These are phyloP conservation scores for Termitomyces sp. DNA, from an alignment of 768 basidiomycete genomes.

Conservation along the genomic window DNA sequence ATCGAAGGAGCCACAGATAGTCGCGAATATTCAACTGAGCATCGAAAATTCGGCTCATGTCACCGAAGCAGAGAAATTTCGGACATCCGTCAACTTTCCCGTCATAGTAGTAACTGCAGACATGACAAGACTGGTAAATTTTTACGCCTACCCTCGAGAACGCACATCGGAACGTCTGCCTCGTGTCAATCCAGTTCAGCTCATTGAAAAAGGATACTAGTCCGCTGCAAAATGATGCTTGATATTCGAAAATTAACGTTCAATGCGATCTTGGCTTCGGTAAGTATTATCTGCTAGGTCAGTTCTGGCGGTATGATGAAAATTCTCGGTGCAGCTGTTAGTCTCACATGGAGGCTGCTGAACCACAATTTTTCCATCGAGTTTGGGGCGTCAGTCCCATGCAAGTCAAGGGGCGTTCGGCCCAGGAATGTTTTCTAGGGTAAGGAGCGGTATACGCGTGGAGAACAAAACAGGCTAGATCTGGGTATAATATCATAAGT, in stretches of 20 bases:
- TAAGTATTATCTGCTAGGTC: conserved; percentile 65
- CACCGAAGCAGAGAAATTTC: conserved; percentile 57
- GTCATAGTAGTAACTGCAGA: conserved; percentile 89
- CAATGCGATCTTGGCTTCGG: conserved; percentile 67
- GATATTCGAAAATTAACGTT: too few species aligned
- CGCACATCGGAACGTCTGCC: too few species aligned
- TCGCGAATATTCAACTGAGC: conserved; percentile 64
- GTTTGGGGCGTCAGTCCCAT: conserved; percentile 82
- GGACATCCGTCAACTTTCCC: conserved; percentile 79
- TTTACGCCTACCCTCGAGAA: conserved; percentile 86
- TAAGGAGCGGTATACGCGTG: conserved; percentile 65
- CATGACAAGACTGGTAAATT: conserved; percentile 90
- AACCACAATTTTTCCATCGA: conserved; percentile 67
- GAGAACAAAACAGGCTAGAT: conserved; percentile 73
- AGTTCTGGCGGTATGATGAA: conserved; percentile 83
- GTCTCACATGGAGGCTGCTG: conserved; percentile 94
- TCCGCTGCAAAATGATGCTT: too few species aligned
- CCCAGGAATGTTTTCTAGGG: conserved; percentile 60
- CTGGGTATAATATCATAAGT: conserved; percentile 63
- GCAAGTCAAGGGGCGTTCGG: conserved; percentile 71
- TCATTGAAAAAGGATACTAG: too few species aligned
- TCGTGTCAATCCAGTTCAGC: conserved; percentile 89
- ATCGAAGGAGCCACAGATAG: conserved; percentile 64
- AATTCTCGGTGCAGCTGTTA: conserved; percentile 89
- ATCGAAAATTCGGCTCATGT: conserved; percentile 38